Percentiles rank a stretch among this genome's conserved stretches.
Conservation (phyloP, 495 filamentous ascomycete genomes). For the Neurospora pannonica region DNA sequence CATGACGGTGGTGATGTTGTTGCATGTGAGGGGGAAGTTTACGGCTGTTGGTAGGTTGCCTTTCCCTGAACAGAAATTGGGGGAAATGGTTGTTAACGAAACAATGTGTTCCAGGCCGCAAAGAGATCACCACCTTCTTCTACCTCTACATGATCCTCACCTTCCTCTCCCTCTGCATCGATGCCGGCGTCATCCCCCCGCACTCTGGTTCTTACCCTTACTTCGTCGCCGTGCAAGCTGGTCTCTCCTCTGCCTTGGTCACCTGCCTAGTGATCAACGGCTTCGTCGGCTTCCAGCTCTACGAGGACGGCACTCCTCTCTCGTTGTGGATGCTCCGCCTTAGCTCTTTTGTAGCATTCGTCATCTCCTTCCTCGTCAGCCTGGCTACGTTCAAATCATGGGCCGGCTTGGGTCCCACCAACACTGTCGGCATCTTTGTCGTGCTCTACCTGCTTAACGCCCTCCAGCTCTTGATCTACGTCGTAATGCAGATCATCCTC, state of each 20-base stretch:
- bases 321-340: conserved; percentile 88
- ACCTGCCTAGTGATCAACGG: conserved; percentile 92
- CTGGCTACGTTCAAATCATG: conserved; percentile 89
- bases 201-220: conserved; percentile 74
- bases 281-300: conserved; percentile 97
- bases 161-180: conserved; percentile 78
- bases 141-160: conserved; percentile 91
- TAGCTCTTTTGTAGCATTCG: conserved; percentile 69
- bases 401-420: conserved; percentile 75
- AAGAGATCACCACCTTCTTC: conserved; percentile 97
- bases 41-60: conserved; percentile 86
- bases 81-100: conserved; percentile 1
- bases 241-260: conserved; percentile 81
- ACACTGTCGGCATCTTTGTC: conserved; percentile 82
- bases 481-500: conserved; percentile 79
- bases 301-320: conserved; percentile 93
- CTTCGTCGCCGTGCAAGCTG: conserved; percentile 81
- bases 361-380: conserved; percentile 76
- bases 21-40: conserved; percentile 95
- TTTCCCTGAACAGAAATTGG: background rate
- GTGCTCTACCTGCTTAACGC: conserved; percentile 89
- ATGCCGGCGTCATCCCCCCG: conserved; percentile 86
- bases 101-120: conserved; percentile 59
- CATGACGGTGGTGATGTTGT: conserved; percentile 94
- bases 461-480: conserved; percentile 73